Evolutionary conservation across 73 alveolate genomes (phyloP).

Genomic region (Paramecium pentaurelia): DNA sequence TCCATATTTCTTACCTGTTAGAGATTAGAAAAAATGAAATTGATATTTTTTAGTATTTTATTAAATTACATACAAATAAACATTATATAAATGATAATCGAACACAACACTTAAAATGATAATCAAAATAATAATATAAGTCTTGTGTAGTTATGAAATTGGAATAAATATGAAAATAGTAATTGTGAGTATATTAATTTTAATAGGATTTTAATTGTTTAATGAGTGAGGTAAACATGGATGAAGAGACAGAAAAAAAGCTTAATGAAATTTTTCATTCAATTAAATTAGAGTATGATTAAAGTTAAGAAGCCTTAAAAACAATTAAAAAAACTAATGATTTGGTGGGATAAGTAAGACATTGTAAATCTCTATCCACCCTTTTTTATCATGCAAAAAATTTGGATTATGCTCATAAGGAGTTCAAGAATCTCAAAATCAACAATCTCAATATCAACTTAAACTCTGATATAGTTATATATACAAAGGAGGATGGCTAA

Average conservation of each 20-base stretch:
- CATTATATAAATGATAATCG: not conserved
- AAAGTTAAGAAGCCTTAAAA: not conserved
- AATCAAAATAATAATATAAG: not conserved
- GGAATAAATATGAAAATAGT: not conserved
- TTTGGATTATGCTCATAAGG: not conserved
- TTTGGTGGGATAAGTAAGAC: slow-evolving; percentile 2
- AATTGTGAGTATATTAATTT: not conserved
- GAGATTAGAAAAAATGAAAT: not conserved
- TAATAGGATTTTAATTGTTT: not conserved
- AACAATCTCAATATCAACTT: not conserved
- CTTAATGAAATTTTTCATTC: slow-evolving; percentile 5
- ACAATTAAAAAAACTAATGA: not conserved
- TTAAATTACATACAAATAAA: not conserved
- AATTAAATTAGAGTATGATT: not conserved
- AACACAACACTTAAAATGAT: not conserved
- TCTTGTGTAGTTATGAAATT: not conserved
- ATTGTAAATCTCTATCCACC: not conserved
- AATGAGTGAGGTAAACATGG: slow-evolving; percentile 20
- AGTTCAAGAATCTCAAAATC: not conserved
- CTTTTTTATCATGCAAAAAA: not conserved
- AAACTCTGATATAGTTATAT: not conserved
- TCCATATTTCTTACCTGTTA: slow-evolving; percentile 88
- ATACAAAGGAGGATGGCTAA: not conserved
- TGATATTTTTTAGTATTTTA: not conserved
- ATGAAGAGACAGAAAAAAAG: not conserved